phyloP scores from a whole-genome alignment of 2,329 filamentous ascomycete genomes.

The Cadophora malorum region DNA sequence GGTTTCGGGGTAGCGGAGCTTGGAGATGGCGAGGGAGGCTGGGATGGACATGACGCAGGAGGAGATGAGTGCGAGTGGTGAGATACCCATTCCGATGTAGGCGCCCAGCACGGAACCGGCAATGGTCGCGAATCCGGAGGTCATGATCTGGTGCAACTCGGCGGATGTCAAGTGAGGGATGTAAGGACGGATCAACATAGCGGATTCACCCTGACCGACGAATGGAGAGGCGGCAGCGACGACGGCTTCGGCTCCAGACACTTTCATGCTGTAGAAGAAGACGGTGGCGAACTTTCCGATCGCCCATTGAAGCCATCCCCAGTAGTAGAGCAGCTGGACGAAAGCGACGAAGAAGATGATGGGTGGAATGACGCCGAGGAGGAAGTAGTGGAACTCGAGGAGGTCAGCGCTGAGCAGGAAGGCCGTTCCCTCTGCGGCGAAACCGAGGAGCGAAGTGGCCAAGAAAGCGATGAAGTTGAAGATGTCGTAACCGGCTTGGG shows the following conservation, averaged over 20 bases:
- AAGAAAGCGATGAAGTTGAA: constrained; percentile 86
- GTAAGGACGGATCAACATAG: constrained; percentile 90
- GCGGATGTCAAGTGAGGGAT: constrained; percentile 84
- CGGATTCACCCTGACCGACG: constrained; percentile 92
- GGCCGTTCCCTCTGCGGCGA: constrained; percentile 72
- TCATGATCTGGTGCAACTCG: constrained; percentile 92
- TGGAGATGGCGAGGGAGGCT: constrained; percentile 86
- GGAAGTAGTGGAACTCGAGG: constrained; percentile 65
- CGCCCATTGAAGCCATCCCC: constrained; percentile 86
- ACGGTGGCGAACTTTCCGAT: constrained; percentile 85
- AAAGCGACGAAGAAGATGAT: constrained; percentile 96
- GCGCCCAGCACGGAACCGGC: constrained; percentile 85
- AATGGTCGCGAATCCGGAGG: constrained; percentile 90
- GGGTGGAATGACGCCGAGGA: constrained; percentile 80
- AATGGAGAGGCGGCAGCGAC: constrained; percentile 93
- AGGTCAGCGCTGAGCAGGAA: constrained; percentile 69
- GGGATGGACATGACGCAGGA: constrained; percentile 97
- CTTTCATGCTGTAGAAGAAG: constrained; percentile 88
- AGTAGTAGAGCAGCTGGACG: constrained; percentile 86
- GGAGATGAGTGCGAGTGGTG: constrained; percentile 83
- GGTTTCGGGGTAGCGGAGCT: constrained; percentile 86
- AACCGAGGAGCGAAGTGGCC: constrained; percentile 76
- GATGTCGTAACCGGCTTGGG: constrained; percentile 82
- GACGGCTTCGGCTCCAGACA: constrained; percentile 91
- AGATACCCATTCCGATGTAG: constrained; percentile 84